A percentile compares a stretch with the other conserved stretches of the same genome.
Evolutionary conservation across 768 basidiomycete species (phyloP).

Genomic region (Leccinum incarnatum): DNA sequence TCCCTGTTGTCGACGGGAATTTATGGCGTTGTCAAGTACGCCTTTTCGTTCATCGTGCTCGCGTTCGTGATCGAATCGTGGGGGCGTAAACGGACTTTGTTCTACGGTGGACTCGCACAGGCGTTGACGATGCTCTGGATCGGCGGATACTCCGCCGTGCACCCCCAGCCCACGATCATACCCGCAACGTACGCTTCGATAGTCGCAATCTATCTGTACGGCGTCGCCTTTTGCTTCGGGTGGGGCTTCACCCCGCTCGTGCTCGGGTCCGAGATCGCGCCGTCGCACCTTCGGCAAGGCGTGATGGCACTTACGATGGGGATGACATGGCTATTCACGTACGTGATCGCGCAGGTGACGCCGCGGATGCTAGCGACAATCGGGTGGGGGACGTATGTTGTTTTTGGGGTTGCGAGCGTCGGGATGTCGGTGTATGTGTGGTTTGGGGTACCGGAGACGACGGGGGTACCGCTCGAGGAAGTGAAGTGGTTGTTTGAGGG

Average conservation of each 20-base stretch:
- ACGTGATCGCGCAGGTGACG: constrained; percentile 37
- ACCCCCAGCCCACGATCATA: constrained; percentile 25
- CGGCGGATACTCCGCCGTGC: constrained; percentile 30
- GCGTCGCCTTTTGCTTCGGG: constrained; percentile 35
- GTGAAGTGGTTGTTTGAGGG: constrained; percentile 35
- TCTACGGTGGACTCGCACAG: constrained; percentile 37
- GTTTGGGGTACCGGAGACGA: constrained; percentile 41
- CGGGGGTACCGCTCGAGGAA: constrained; percentile 38
- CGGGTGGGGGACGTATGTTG: constrained; percentile 30
- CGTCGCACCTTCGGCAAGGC: constrained; percentile 35
- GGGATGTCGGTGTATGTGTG: constrained; percentile 35
- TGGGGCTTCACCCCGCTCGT: constrained; percentile 35
- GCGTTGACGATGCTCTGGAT: constrained; percentile 39
- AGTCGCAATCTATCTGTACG: constrained; percentile 37
- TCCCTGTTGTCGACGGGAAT: constrained; percentile 41
- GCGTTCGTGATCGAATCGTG: constrained; percentile 38
- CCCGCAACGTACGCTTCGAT: constrained; percentile 34
- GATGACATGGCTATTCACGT: constrained; percentile 37
- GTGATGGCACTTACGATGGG: constrained; percentile 32
- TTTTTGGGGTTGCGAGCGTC: constrained; percentile 32
- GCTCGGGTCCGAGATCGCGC: constrained; percentile 35
- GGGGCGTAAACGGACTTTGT: constrained; percentile 37
- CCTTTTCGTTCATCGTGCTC: constrained; percentile 30
- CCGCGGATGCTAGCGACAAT: constrained; percentile 34
- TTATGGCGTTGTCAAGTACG: constrained; percentile 41